Base-by-base conservation (phyloP, 805 yeast genomes). In the Helenozyma rhizophorensis region DNA sequence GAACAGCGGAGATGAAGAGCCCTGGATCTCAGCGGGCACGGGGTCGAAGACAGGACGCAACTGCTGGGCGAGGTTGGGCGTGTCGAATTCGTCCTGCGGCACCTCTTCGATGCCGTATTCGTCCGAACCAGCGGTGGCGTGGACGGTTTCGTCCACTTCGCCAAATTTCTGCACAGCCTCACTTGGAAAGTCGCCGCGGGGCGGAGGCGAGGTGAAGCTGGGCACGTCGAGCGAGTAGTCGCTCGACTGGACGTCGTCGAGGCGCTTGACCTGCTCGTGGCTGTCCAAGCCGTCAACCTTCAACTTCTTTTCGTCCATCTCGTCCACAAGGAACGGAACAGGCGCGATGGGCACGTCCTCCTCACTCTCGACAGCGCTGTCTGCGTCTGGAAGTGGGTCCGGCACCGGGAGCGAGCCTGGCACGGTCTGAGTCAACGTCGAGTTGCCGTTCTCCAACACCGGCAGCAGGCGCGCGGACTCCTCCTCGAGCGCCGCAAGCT, bases 91-190 rank as follows among this genome's bases (percentile, higher is more conserved):
- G 12, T 45, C 51, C 14, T 48, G 45, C 9, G 41, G 38, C 2
- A 44, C 36, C 25, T 55, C 60, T 28, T 50, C 58, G 23, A 51
- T 47, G 16, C 56, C 58, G 28, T 44, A 51, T 6, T 51, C 54
- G n/a, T 50, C 50, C 2, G 39, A 51, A n/a, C 33, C 40, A 18
- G 32, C 33, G 22, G 25, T 28, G 3, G 29, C 25, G 13, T 9
- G 9, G 14, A 35, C 25, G 9, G 21, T 36, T 10, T 9, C 21
- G n/a, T 28, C 32, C 14, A 25, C 26, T 15, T 39, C 38, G 16
- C 21, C 24, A 9, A 34, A 17, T 5, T 5, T 17, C 7, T 17
- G 19, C 19, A 17, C 19, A 6, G 19, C 19, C 7, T 17, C 19
- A 17, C 19, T 17, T 6, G 19, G 19, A 6, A 8, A 17, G 19